Evolutionary conservation across 345 rosid genomes (phyloP).

Genomic region (Geranium brycei): DNA sequence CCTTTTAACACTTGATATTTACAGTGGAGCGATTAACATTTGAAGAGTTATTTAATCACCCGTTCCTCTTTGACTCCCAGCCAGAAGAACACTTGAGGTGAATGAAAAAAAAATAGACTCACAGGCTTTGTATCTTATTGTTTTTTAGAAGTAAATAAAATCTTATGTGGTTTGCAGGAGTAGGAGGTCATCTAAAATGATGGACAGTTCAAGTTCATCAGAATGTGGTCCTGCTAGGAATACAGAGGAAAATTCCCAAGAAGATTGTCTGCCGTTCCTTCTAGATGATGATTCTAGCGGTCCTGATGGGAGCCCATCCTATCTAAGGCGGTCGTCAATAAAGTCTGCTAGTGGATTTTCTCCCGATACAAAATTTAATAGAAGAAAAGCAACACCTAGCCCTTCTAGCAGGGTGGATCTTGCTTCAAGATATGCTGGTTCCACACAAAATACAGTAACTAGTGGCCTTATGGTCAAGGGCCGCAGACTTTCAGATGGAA

Average conservation of each 20-base stretch:
- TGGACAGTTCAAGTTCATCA: slow-evolving; percentile 35
- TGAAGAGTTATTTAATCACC: slow-evolving; percentile 90
- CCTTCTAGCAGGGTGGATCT: slow-evolving; percentile 24
- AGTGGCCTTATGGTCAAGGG: slow-evolving; percentile 28
- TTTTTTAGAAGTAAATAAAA: slow-evolving; percentile 13
- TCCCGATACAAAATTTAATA: slow-evolving; percentile 29
- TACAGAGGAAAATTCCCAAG: slow-evolving; percentile 52
- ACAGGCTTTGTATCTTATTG: neutral
- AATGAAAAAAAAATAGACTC: slow-evolving; percentile 1
- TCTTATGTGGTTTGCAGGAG: slow-evolving; percentile 27
- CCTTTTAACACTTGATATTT: slow-evolving; percentile 11
- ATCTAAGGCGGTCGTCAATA: slow-evolving; percentile 31
- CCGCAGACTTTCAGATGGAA: slow-evolving; percentile 29
- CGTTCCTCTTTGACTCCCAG: slow-evolving; percentile 47
- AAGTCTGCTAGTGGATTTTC: slow-evolving; percentile 42
- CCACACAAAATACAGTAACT: slow-evolving; percentile 25
- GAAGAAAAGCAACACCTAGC: slow-evolving; percentile 31
- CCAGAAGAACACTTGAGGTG: slow-evolving; percentile 52
- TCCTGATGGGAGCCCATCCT: slow-evolving; percentile 65
- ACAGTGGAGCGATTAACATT: slow-evolving; percentile 91
- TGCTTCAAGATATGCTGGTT: slow-evolving; percentile 29
- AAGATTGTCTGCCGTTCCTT: slow-evolving; percentile 75
- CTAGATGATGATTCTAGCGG: slow-evolving; percentile 75
- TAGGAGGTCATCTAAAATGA: slow-evolving; percentile 26
- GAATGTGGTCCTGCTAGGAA: slow-evolving; percentile 40